Conservation (phyloP, 306 rosid genomes). For the Myrica gale region DNA sequence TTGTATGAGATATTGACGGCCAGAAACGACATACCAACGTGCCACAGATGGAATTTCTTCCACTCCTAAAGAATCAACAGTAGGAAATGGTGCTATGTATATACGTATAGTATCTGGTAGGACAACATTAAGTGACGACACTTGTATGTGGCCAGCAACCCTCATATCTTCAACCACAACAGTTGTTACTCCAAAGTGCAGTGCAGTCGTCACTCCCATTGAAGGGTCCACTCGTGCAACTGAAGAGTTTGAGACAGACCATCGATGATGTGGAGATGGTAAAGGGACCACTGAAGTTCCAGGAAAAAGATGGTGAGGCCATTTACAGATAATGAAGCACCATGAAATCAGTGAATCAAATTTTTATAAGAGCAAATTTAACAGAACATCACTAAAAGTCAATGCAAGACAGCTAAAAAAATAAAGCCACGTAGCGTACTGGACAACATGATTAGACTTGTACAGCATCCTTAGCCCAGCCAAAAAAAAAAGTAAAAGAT, state of each 20-base stretch:
- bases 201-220: conserved; percentile 63
- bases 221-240: conserved; percentile 64
- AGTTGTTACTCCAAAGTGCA: conserved; percentile 65
- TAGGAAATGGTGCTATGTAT: conserved; percentile 57
- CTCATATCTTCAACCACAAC: conserved; percentile 82
- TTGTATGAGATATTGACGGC: conserved; percentile 77
- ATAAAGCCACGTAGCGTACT: conserved; percentile 5
- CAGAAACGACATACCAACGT: conserved; percentile 72
- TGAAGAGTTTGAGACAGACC: conserved; percentile 85
- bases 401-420: conserved; percentile 6
- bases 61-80: conserved; percentile 56
- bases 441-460: background rate
- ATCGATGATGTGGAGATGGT: conserved; percentile 86
- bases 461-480: background rate
- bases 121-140: conserved; percentile 80
- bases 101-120: conserved; percentile 61
- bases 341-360: background rate
- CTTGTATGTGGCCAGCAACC: conserved; percentile 80
- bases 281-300: conserved; percentile 64
- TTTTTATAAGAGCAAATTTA: background rate
- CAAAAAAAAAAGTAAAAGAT: background rate
- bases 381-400: background rate
- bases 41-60: conserved; percentile 44
- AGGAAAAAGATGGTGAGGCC: conserved; percentile 29
- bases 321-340: conserved; percentile 15